These are phyloP conservation scores for Blastocladiella emersonii DNA, from an alignment of 371 early-diverging fungal genomes.

Conservation along the genomic window DNA sequence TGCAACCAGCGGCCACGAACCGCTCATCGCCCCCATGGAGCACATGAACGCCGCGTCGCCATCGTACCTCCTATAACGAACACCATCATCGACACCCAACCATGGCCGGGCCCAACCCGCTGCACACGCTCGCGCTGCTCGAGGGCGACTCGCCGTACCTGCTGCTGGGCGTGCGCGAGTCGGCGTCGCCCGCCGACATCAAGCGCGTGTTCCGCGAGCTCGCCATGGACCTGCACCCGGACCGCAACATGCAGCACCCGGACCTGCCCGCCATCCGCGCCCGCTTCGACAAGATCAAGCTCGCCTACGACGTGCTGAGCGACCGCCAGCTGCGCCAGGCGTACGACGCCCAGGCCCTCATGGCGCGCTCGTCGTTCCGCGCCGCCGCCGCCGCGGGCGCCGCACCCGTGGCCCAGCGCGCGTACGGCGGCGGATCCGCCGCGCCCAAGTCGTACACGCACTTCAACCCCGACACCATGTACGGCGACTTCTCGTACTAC, in stretches of 20 bases:
- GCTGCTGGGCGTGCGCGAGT: constrained; percentile 12
- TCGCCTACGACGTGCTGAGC: neutral
- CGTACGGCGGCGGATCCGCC: neutral
- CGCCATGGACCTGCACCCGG: constrained; percentile 18
- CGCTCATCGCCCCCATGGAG: no score
- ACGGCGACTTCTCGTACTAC: neutral
- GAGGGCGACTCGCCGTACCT: neutral
- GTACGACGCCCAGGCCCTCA: neutral
- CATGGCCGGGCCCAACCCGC: neutral
- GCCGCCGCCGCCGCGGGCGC: neutral
- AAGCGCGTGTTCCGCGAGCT: constrained; percentile 13
- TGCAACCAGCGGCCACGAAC: no score
- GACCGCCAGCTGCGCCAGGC: neutral
- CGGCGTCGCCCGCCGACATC: constrained; percentile 12
- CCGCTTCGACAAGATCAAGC: neutral
- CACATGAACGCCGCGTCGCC: no score
- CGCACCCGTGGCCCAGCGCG: neutral
- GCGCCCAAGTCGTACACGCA: neutral
- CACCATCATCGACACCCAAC: no score
- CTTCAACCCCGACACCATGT: neutral
- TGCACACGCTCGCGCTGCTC: neutral
- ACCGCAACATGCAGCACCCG: neutral
- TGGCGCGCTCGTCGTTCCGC: neutral
- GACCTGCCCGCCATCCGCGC: neutral
- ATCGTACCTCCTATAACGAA: no score